phyloP scores from a whole-genome alignment of 2,329 filamentous ascomycete genomes.

The Blastomyces gilchristii region DNA sequence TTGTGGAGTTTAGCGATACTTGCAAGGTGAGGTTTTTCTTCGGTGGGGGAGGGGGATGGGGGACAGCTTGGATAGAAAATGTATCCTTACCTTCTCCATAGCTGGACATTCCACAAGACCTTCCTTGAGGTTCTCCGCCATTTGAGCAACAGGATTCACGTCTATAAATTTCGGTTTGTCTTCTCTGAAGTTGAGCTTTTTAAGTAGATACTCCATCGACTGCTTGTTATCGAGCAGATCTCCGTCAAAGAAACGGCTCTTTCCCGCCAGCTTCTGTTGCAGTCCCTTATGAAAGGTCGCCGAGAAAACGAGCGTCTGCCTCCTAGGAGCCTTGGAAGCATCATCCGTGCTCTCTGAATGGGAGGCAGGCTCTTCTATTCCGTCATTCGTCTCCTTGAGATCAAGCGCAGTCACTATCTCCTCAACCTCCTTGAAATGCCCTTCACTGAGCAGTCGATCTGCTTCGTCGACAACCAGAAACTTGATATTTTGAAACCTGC shows the following conservation, averaged over 20 bases:
- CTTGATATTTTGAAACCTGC: slow-evolving; percentile 59
- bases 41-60: background rate
- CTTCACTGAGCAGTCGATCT: slow-evolving; percentile 80
- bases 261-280: slow-evolving; percentile 81
- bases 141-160: slow-evolving; percentile 76
- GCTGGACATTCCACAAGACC: slow-evolving; percentile 84
- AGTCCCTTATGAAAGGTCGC: slow-evolving; percentile 88
- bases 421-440: slow-evolving; percentile 88
- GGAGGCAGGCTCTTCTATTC: slow-evolving; percentile 25
- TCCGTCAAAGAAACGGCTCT: slow-evolving; percentile 47
- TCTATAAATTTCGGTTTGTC: slow-evolving; percentile 84
- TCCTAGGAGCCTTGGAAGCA: slow-evolving; percentile 27
- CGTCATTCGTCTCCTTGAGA: slow-evolving; percentile 43
- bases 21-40: slow-evolving; percentile 6
- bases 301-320: slow-evolving; percentile 92
- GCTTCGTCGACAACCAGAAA: slow-evolving; percentile 93
- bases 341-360: slow-evolving; percentile 37
- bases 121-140: slow-evolving; percentile 78
- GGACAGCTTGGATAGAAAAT: background rate
- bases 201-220: slow-evolving; percentile 85
- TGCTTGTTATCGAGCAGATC: slow-evolving; percentile 62
- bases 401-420: slow-evolving; percentile 78
- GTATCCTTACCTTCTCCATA: slow-evolving; percentile 65
- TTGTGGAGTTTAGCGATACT: slow-evolving; percentile 8
- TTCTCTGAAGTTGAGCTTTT: slow-evolving; percentile 78